phyloP scores from a whole-genome alignment of 495 filamentous ascomycete genomes.

The Podospora didyma region DNA sequence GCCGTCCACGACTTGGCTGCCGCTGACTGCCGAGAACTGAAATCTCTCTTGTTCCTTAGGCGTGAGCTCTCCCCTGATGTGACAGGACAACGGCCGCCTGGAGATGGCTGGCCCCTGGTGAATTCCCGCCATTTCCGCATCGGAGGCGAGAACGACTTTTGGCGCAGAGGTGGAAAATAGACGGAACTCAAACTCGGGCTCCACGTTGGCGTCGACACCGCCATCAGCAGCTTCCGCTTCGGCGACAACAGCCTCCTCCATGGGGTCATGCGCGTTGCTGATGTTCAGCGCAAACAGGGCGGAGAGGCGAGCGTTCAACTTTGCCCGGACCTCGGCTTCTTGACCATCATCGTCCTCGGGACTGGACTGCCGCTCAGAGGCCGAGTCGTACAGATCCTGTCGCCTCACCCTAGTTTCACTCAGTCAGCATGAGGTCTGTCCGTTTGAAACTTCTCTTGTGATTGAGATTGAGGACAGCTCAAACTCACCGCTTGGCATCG shows the following conservation, averaged over 20 bases:
- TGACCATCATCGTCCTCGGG: slow-evolving; percentile 19
- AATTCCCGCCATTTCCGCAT: slow-evolving; percentile 14
- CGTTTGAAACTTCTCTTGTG: not conserved
- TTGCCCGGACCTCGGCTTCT: slow-evolving; percentile 29
- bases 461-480: not conserved
- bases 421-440: slow-evolving; percentile 13
- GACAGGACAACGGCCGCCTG: slow-evolving; percentile 39
- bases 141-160: slow-evolving; percentile 31
- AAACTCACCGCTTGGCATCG: slow-evolving; percentile 48
- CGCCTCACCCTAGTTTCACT: slow-evolving; percentile 42
- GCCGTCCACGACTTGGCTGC: slow-evolving; percentile 37
- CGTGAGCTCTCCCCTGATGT: slow-evolving; percentile 36
- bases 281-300: slow-evolving; percentile 34
- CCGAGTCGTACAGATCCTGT: slow-evolving; percentile 43
- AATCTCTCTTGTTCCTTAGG: slow-evolving; percentile 29
- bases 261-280: not conserved
- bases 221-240: not conserved
- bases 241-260: not conserved
- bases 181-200: slow-evolving; percentile 47
- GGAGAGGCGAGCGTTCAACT: slow-evolving; percentile 41
- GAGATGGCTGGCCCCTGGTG: slow-evolving; percentile 36
- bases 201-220: slow-evolving; percentile 14
- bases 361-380: slow-evolving; percentile 22
- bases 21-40: slow-evolving; percentile 38
- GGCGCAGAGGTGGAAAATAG: slow-evolving; percentile 45